Evolutionary conservation across 495 filamentous ascomycete genomes (phyloP).

Genomic region (Lichenothelia convexa): DNA sequence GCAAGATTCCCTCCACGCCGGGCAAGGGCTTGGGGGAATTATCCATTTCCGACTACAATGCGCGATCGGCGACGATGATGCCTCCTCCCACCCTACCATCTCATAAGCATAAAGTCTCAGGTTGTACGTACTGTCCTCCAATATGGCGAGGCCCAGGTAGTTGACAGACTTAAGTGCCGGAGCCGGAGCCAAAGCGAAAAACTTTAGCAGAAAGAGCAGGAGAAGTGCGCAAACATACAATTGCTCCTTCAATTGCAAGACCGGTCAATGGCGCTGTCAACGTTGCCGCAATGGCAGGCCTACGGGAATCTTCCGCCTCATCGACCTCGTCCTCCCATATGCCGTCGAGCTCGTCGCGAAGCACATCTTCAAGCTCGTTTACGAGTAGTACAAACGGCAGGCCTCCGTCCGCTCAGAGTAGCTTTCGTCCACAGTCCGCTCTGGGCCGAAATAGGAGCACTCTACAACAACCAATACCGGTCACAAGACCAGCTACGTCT

Average conservation of each 20-base stretch:
- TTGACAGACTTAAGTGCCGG: slow-evolving; percentile 20
- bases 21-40: slow-evolving; percentile 32
- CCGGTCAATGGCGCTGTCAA: slow-evolving; percentile 18
- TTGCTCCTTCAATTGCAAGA: slow-evolving; percentile 22
- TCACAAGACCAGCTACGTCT: slow-evolving; percentile 38
- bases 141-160: background rate
- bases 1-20: slow-evolving; percentile 16
- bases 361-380: slow-evolving; percentile 30
- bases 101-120: slow-evolving; percentile 21
- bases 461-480: slow-evolving; percentile 2
- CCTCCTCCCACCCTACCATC: slow-evolving; percentile 22
- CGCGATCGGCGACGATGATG: slow-evolving; percentile 34
- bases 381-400: slow-evolving; percentile 36
- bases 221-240: slow-evolving; percentile 27
- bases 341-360: slow-evolving; percentile 30
- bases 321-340: slow-evolving; percentile 26
- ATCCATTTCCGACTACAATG: slow-evolving; percentile 49
- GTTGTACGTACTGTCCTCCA: slow-evolving; percentile 7
- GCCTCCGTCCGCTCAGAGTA: slow-evolving; percentile 32
- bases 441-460: slow-evolving; percentile 17
- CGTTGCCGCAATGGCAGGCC: slow-evolving; percentile 23
- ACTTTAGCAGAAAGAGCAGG: slow-evolving; percentile 38
- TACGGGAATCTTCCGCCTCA: slow-evolving; percentile 9
- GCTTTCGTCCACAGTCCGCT: slow-evolving; percentile 27
- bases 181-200: slow-evolving; percentile 33